Base-by-base conservation (phyloP, 768 basidiomycete species). In the Termitomyces sp. region DNA sequence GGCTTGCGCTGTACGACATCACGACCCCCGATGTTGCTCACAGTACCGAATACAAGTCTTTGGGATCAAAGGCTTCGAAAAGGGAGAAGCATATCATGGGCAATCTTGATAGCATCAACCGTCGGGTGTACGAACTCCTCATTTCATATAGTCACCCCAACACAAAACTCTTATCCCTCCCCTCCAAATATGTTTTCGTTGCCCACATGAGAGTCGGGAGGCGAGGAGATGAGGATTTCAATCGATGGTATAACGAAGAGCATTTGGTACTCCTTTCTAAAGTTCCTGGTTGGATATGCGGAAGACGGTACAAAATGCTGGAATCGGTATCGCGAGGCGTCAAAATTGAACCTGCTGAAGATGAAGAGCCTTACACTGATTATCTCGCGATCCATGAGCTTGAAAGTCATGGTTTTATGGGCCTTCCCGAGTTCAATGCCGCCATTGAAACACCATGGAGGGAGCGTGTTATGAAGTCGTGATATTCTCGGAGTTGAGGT, bases 201-300 rank as follows among this genome's bases (percentile, higher is more conserved):
- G 58, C 63, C 3, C 44, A 55, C 24, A 53, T 62, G 46, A 54
- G 59, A 32, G 54, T 62, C 15, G 43, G 57, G 6, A 32, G 45
- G 3, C 62, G 65, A 32, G 64, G 47, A 3, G 70, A 70, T 21
- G 62, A 58, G 6, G 68, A 67, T 9, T 64, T 71, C 55, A 65
- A 67, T 53, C 61, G 52, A 51, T 71, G 67, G 66, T 71, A 70
- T 51, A 60, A 62, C 14, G 68, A 66, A 28, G 69, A 70, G 32
- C 69, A 70, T 46, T 62, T 68, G 54, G 52, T 45, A 5, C 37
- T 64, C 51, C 45, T 70, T 15, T 61, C 62, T 12, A 65, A 63
- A 48, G 58, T 65, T 21, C 63, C 65, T 21, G 68, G 68, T 22
- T 72, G 65, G 63, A 51, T 64, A 12, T 59, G 70, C 11, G 59